These are phyloP conservation scores for Geotrichum citri-aurantii DNA, from an alignment of 1,139 yeast genomes.

Conservation along the genomic window DNA sequence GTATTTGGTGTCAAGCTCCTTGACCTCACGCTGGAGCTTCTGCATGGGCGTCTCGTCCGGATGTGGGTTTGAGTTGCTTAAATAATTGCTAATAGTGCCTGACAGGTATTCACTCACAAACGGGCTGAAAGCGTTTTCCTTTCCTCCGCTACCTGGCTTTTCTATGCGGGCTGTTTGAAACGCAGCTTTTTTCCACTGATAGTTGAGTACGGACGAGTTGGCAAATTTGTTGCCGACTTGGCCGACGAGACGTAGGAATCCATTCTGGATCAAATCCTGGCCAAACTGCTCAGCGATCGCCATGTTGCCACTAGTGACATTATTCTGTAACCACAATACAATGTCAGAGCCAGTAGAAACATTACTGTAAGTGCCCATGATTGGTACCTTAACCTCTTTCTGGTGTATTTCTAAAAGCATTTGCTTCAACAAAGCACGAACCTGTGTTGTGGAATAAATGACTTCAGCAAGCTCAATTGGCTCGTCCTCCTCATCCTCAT, in stretches of 20 bases:
- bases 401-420: slow-evolving; percentile 44
- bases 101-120: slow-evolving; percentile 39
- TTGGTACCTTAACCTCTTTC: slow-evolving; percentile 49
- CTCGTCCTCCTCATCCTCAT: slow-evolving; percentile 18
- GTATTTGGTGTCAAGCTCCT: slow-evolving; percentile 57
- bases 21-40: slow-evolving; percentile 53
- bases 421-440: slow-evolving; percentile 40
- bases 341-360: slow-evolving; percentile 62
- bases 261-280: slow-evolving; percentile 63
- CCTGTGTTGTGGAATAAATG: slow-evolving; percentile 35
- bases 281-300: slow-evolving; percentile 67
- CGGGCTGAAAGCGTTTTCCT: slow-evolving; percentile 14
- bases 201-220: slow-evolving; percentile 68
- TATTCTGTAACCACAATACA: slow-evolving; percentile 52
- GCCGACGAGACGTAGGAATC: slow-evolving; percentile 59
- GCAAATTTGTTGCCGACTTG: slow-evolving; percentile 59
- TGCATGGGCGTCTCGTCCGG: slow-evolving; percentile 49
- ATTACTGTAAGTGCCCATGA: slow-evolving; percentile 60
- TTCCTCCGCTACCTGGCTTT: slow-evolving; percentile 17
- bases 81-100: slow-evolving; percentile 41
- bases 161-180: slow-evolving; percentile 52
- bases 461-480: slow-evolving; percentile 33
- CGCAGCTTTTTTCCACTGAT: slow-evolving; percentile 76
- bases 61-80: slow-evolving; percentile 38
- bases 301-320: slow-evolving; percentile 25